These are phyloP conservation scores for Lactarius tabidus DNA, from an alignment of 768 basidiomycete species.

Conservation along the genomic window DNA sequence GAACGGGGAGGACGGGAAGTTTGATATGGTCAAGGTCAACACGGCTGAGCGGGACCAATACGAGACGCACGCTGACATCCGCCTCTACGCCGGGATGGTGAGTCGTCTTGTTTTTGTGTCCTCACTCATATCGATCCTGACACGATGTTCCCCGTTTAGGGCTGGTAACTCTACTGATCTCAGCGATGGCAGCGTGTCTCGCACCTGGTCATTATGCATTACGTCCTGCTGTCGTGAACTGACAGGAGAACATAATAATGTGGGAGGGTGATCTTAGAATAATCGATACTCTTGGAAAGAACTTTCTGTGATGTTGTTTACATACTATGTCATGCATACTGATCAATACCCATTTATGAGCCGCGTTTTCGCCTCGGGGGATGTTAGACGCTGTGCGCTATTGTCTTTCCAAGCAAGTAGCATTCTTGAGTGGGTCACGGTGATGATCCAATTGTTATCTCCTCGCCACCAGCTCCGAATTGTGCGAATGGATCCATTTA, in stretches of 20 bases:
- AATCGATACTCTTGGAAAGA: not conserved
- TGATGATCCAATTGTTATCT: conserved; percentile 9
- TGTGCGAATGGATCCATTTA: not conserved
- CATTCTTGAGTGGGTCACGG: not conserved
- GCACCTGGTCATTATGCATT: not conserved
- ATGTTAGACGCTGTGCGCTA: not conserved
- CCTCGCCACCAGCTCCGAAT: not conserved
- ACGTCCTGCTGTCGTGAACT: not conserved
- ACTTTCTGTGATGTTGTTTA: not conserved
- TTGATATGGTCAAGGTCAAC: conserved; percentile 47
- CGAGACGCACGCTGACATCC: conserved; percentile 44
- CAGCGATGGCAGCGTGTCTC: not conserved
- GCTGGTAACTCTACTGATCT: conserved; percentile 6
- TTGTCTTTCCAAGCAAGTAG: not conserved
- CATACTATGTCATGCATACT: not conserved
- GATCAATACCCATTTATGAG: not conserved
- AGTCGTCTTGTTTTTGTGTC: conserved; percentile 26
- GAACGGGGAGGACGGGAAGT: conserved; percentile 36
- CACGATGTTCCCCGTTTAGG: not conserved
- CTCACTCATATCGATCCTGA: not conserved
- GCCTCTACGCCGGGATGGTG: conserved; percentile 44
- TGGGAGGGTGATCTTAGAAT: not conserved
- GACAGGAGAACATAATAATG: not conserved
- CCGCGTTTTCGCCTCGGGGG: not conserved
- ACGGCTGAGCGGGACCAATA: conserved; percentile 38